phyloP scores from a whole-genome alignment of 1,284 basidiomycete genomes.

The Testicularia cyperi region DNA sequence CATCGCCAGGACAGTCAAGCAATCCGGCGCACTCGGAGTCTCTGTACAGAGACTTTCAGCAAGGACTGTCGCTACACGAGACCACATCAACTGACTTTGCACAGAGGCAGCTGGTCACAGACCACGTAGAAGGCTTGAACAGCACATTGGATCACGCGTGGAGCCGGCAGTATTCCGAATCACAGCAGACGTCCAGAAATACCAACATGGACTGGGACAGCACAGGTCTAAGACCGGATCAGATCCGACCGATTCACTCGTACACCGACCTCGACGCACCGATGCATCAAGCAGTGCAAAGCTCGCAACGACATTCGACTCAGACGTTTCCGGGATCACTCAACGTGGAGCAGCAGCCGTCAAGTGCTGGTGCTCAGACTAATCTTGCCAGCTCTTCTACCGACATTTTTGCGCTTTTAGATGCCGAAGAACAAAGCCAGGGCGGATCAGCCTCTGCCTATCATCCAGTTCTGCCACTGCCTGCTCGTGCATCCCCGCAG shows the following conservation, averaged over 20 bases:
- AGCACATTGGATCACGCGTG: too few relatives aligned
- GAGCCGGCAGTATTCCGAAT: too few relatives aligned
- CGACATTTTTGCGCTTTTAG: conserved; percentile 26
- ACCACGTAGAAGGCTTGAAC: too few relatives aligned
- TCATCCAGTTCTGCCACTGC: neutral
- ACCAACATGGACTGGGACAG: conserved; percentile 15
- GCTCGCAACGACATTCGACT: conserved; percentile 2
- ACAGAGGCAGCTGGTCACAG: too few relatives aligned
- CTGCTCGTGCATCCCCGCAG: neutral
- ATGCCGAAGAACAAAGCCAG: conserved; percentile 9
- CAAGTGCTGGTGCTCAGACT: too few relatives aligned
- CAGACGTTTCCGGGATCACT: neutral
- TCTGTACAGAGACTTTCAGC: conserved; percentile 15
- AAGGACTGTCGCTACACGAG: conserved; percentile 2
- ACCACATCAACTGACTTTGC: too few relatives aligned
- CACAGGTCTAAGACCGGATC: conserved; percentile 8
- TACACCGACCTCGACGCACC: conserved; percentile 1
- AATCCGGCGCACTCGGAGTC: neutral
- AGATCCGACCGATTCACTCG: neutral
- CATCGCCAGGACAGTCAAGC: too few relatives aligned
- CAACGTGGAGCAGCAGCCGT: neutral
- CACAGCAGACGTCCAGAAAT: too few relatives aligned
- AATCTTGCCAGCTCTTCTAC: too few relatives aligned
- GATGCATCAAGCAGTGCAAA: neutral
- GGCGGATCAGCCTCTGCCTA: too few relatives aligned